A percentile compares a stretch with the other conserved stretches of the same genome.
Conservation (phyloP, 192 early-diverging fungal genomes). For the Coemansia guatemalensis region DNA sequence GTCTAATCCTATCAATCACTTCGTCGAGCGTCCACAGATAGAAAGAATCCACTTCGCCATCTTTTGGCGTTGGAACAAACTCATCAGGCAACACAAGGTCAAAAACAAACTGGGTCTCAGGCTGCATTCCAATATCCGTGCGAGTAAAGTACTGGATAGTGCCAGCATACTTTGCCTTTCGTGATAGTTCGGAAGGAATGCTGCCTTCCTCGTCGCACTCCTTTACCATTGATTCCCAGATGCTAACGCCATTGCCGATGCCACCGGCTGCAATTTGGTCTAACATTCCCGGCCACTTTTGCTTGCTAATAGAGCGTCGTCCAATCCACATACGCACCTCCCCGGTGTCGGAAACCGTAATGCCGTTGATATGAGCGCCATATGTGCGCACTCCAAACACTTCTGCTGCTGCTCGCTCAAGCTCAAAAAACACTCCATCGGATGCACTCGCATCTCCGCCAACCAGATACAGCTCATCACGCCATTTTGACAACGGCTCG, state of each 20-base stretch:
- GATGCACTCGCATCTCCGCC: slow-evolving; percentile 55
- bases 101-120: slow-evolving; percentile 84
- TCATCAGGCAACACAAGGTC: slow-evolving; percentile 73
- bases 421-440: slow-evolving; percentile 53
- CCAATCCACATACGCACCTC: slow-evolving; percentile 86
- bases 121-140: slow-evolving; percentile 65
- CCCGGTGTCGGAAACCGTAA: slow-evolving; percentile 16
- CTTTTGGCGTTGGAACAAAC: slow-evolving; percentile 51
- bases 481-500: slow-evolving; percentile 62
- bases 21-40: slow-evolving; percentile 59
- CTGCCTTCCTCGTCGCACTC: slow-evolving; percentile 92
- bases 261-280: slow-evolving; percentile 82
- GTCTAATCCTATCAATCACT: slow-evolving; percentile 33
- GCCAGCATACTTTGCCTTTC: slow-evolving; percentile 56
- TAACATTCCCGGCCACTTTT: slow-evolving; percentile 82
- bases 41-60: slow-evolving; percentile 14
- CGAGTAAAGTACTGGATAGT: slow-evolving; percentile 70
- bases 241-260: slow-evolving; percentile 56
- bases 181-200: slow-evolving; percentile 59
- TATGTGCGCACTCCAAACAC: slow-evolving; percentile 83
- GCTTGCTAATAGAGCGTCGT: slow-evolving; percentile 71
- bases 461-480: slow-evolving; percentile 82
- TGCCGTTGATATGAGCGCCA: slow-evolving; percentile 91
- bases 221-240: slow-evolving; percentile 70
- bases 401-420: slow-evolving; percentile 79